A percentile compares a stretch with the other conserved stretches of the same genome.
Conservation (phyloP, 2,329 filamentous ascomycete species). For the Fusarium sororula region DNA sequence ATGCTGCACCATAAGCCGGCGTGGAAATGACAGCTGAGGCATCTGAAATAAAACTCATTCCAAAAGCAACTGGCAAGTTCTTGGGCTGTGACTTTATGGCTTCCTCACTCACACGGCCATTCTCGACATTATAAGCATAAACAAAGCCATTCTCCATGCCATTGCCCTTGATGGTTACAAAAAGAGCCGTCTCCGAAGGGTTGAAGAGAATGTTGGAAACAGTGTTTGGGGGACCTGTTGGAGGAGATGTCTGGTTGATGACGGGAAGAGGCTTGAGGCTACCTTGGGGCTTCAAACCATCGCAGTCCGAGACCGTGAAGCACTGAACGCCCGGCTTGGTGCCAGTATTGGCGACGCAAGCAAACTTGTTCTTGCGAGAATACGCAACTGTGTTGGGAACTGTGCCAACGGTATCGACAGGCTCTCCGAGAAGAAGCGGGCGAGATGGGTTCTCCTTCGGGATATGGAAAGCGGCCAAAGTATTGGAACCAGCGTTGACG, state of each 20-base stretch:
- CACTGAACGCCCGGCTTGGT: constrained; percentile 6
- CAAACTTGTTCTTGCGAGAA: not conserved
- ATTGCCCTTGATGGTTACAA: not conserved
- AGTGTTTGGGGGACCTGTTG: not conserved
- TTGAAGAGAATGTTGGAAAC: constrained; percentile 10
- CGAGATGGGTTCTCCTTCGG: not conserved
- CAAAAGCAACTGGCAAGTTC: constrained; percentile 6
- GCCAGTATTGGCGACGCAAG: constrained; percentile 9
- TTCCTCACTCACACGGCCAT: not conserved
- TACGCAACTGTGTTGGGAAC: constrained; percentile 4
- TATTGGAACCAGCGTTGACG: constrained; percentile 9
- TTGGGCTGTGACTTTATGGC: not conserved
- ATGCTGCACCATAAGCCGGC: constrained; percentile 6
- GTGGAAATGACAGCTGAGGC: not conserved
- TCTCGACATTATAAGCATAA: not conserved
- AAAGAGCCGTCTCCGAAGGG: not conserved
- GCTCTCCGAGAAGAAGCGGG: not conserved
- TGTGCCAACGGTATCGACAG: not conserved
- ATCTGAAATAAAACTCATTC: not conserved
- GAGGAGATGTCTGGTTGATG: not conserved
- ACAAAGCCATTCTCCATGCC: not conserved
- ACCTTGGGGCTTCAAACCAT: not conserved
- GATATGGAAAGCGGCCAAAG: not conserved
- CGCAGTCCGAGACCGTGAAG: not conserved
- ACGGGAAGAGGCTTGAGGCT: not conserved